Conservation (phyloP, 176 grass and related monocot species). For the Carex scoparia region DNA sequence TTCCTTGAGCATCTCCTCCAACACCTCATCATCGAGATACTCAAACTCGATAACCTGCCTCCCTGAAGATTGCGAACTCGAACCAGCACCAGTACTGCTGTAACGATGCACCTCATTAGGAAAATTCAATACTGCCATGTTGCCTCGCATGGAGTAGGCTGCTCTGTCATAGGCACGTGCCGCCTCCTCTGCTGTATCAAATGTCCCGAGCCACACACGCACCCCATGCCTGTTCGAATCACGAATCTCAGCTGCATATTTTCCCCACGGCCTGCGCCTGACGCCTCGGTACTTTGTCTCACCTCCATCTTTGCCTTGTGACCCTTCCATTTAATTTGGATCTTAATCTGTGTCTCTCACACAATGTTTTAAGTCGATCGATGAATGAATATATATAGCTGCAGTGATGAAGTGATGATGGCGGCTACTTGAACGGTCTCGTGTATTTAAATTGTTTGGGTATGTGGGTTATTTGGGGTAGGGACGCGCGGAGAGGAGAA, state of each 20-base stretch:
- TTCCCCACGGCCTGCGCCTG: constrained; percentile 57
- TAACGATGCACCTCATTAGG: constrained; percentile 43
- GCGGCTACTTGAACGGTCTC: constrained; percentile 5
- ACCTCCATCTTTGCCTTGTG: constrained; percentile 24
- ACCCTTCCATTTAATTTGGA: constrained; percentile 11
- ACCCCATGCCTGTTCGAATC: constrained; percentile 73
- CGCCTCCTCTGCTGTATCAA: constrained; percentile 78
- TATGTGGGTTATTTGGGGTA: not conserved
- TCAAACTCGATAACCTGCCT: constrained; percentile 60
- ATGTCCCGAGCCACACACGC: constrained; percentile 72
- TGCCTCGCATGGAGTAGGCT: constrained; percentile 74
- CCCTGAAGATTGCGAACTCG: constrained; percentile 15
- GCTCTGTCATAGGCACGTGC: constrained; percentile 67
- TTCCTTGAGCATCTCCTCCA: constrained; percentile 53
- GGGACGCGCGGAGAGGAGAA: not conserved
- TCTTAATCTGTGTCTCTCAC: not conserved
- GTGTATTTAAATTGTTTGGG: constrained; percentile 18
- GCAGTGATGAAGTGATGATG: constrained; percentile 17
- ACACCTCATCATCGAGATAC: constrained; percentile 66
- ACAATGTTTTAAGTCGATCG: not conserved
- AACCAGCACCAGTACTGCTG: not conserved
- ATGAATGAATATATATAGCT: not conserved
- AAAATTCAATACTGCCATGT: constrained; percentile 77
- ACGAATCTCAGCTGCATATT: constrained; percentile 84
- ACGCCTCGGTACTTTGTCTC: constrained; percentile 76